Percentiles rank a stretch among this genome's conserved stretches.
phyloP scores from a whole-genome alignment of 768 basidiomycete genomes.

The Pleurotus citrinopileatus region DNA sequence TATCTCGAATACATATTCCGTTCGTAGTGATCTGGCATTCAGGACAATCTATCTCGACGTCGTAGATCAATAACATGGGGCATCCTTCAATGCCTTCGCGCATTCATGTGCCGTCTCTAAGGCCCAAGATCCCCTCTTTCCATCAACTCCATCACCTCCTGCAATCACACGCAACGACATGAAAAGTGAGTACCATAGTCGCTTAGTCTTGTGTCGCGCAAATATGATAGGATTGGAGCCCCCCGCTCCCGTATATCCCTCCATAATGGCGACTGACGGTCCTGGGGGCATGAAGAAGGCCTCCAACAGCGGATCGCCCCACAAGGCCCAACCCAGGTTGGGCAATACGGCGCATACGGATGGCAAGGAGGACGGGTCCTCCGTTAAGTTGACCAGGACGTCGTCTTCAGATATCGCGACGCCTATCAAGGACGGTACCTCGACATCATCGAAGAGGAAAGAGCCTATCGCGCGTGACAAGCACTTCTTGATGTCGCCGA shows the following conservation, averaged over 20 bases:
- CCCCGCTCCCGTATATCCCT: slow-evolving; percentile 56
- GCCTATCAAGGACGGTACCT: slow-evolving; percentile 66
- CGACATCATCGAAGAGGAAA: slow-evolving; percentile 76
- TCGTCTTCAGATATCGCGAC: slow-evolving; percentile 59
- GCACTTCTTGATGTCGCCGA: slow-evolving; percentile 41
- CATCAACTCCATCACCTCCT: slow-evolving; percentile 13
- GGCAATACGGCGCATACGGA: slow-evolving; percentile 47
- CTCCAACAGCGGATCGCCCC: slow-evolving; percentile 78
- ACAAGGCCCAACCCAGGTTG: slow-evolving; percentile 53
- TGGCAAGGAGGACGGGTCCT: slow-evolving; percentile 14
- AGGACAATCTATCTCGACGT: no score
- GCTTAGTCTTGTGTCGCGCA: slow-evolving; percentile 68
- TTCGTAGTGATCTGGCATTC: no score
- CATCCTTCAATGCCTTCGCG: slow-evolving; percentile 43
- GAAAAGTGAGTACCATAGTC: slow-evolving; percentile 75
- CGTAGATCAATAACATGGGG: slow-evolving; percentile 49
- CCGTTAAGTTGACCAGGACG: slow-evolving; percentile 45
- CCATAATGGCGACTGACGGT: slow-evolving; percentile 47
- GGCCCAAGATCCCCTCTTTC: slow-evolving; percentile 36
- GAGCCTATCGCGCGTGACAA: slow-evolving; percentile 71
- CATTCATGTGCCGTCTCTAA: slow-evolving; percentile 34
- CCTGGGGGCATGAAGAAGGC: slow-evolving; percentile 51
- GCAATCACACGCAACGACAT: slow-evolving; percentile 50
- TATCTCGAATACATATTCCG: no score
- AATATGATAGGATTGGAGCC: slow-evolving; percentile 52